Conservation (phyloP, 2,329 filamentous ascomycete species). For the Arthrobotrys musiformis region DNA sequence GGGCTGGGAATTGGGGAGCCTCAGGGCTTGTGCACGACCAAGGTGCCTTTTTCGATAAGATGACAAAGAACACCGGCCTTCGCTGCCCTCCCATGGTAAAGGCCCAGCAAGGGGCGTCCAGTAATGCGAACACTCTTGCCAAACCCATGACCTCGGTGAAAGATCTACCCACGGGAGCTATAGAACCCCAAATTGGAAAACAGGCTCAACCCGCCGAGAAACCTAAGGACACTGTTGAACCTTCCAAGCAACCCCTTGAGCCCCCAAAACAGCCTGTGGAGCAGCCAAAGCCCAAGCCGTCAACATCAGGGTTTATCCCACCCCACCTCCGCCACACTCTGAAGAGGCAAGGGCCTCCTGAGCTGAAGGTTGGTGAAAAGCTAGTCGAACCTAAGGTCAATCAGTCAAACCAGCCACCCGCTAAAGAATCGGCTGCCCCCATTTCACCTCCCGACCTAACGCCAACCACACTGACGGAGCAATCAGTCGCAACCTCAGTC, state of each 20-base stretch:
- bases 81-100: neutral
- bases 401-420: neutral
- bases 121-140: slow-evolving; percentile 3
- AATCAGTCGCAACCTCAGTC: neutral
- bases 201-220: neutral
- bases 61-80: slow-evolving; percentile 27
- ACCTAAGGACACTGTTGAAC: neutral
- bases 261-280: neutral
- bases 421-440: neutral
- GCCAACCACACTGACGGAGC: neutral
- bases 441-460: neutral
- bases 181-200: neutral
- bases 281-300: neutral
- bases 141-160: slow-evolving; percentile 47
- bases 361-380: neutral
- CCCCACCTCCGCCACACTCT: slow-evolving; percentile 33
- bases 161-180: slow-evolving; percentile 3
- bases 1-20: slow-evolving; percentile 4
- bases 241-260: neutral
- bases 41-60: slow-evolving; percentile 36
- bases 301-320: slow-evolving; percentile 20
- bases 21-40: slow-evolving; percentile 17
- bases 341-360: neutral
- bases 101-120: neutral
- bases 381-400: neutral